These are phyloP conservation scores for Xylariaceae sp. DNA, from an alignment of 2,329 filamentous ascomycete species.

Conservation along the genomic window DNA sequence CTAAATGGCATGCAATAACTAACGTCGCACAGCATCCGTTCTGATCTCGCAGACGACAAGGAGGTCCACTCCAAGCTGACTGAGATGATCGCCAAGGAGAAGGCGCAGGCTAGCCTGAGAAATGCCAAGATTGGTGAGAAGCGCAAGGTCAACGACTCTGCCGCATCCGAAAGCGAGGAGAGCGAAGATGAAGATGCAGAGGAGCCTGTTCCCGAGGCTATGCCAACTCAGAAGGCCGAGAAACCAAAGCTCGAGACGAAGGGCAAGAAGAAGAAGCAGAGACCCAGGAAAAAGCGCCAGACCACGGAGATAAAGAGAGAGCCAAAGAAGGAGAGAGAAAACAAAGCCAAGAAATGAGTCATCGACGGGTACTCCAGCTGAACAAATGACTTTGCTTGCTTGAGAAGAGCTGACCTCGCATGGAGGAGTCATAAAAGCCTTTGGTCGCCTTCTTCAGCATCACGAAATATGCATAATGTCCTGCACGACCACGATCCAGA, in stretches of 20 bases:
- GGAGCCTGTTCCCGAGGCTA: constrained; percentile 38
- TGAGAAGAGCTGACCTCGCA: too few relatives aligned
- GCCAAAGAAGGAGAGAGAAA: too few relatives aligned
- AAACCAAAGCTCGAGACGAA: constrained; percentile 17
- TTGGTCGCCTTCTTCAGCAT: too few relatives aligned
- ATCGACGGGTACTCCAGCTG: too few relatives aligned
- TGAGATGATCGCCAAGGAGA: constrained; percentile 56
- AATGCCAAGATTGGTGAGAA: constrained; percentile 36
- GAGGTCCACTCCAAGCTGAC: constrained; percentile 50
- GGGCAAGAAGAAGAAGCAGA: constrained; percentile 22
- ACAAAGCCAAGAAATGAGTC: too few relatives aligned
- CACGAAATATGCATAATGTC: too few relatives aligned
- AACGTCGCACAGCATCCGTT: constrained; percentile 53
- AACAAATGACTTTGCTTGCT: too few relatives aligned
- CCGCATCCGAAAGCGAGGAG: constrained; percentile 18
- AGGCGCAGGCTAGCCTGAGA: constrained; percentile 50
- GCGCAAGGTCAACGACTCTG: constrained; percentile 28
- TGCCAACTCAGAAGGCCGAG: constrained; percentile 34
- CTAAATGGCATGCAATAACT: neutral
- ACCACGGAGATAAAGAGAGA: too few relatives aligned
- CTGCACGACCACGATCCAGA: too few relatives aligned
- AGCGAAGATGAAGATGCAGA: constrained; percentile 37
- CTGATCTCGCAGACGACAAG: constrained; percentile 63
- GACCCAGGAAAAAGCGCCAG: constrained; percentile 34
- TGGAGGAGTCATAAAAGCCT: too few relatives aligned